A percentile compares a stretch with the other conserved stretches of the same genome.
These are phyloP conservation scores for Amphibolis antarctica DNA, from an alignment of 106 monocot species.

Conservation along the genomic window DNA sequence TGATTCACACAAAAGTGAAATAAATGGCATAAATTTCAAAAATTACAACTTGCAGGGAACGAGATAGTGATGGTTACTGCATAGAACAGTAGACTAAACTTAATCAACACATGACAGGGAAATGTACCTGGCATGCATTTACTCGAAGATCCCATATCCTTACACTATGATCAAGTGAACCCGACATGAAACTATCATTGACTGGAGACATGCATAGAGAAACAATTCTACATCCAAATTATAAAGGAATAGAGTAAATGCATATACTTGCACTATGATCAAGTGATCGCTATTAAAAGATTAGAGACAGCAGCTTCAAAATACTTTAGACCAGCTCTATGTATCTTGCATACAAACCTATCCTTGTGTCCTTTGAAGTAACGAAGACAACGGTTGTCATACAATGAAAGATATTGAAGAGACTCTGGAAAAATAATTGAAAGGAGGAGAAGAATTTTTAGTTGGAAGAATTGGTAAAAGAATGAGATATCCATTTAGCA, in stretches of 20 bases:
- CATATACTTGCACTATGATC: not conserved
- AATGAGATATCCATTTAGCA: not conserved
- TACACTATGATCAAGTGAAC: conserved; percentile 90
- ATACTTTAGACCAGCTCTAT: not conserved
- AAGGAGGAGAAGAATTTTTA: not conserved
- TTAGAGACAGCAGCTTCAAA: not conserved
- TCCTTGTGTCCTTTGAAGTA: conserved; percentile 98
- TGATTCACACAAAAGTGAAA: not conserved
- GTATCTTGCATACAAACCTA: conserved; percentile 28
- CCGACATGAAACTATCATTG: conserved; percentile 99
- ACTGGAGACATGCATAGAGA: conserved; percentile 98
- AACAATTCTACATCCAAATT: conserved; percentile 53
- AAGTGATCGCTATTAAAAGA: not conserved
- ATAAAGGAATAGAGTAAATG: not conserved
- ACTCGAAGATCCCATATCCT: conserved; percentile 99
- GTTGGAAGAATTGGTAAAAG: not conserved
- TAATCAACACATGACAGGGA: no score
- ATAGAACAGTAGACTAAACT: no score
- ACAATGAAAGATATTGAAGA: conserved; percentile 80
- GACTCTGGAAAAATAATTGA: conserved; percentile 41
- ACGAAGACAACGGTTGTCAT: conserved; percentile 92
- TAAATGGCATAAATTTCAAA: not conserved
- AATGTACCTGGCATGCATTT: conserved; percentile 89
- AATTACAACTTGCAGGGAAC: not conserved
- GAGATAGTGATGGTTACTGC: no score